These are phyloP conservation scores for Cladosporium sphaerospermum DNA, from an alignment of 2,329 filamentous ascomycete species.

Conservation along the genomic window DNA sequence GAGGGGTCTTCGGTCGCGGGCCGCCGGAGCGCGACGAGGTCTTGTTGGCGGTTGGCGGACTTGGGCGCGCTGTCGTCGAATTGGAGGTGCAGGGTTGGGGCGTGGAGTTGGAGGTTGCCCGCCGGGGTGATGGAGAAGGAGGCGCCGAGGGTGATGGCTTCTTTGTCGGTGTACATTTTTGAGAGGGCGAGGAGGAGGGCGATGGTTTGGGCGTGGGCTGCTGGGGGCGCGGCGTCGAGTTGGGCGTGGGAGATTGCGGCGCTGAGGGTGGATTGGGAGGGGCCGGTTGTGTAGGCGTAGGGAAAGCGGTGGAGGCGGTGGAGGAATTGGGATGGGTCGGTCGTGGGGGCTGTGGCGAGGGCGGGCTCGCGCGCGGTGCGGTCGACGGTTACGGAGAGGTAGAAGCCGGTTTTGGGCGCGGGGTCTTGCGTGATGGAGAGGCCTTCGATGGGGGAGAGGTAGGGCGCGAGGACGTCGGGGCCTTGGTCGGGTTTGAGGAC, in stretches of 20 bases:
- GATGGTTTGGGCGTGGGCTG: constrained; percentile 40
- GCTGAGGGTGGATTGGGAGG: constrained; percentile 34
- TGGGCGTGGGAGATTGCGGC: constrained; percentile 47
- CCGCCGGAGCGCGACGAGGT: constrained; percentile 54
- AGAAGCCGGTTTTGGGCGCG: constrained; percentile 29
- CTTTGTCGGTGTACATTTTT: constrained; percentile 56
- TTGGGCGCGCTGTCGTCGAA: constrained; percentile 67
- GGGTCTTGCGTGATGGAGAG: constrained; percentile 21
- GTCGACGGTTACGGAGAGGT: constrained; percentile 60
- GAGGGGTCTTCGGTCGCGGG: constrained; percentile 45
- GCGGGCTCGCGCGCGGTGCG: constrained; percentile 57
- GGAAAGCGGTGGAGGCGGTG: constrained; percentile 50
- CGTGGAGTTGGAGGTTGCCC: constrained; percentile 36
- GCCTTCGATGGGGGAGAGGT: constrained; percentile 24
- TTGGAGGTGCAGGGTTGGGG: constrained; percentile 52
- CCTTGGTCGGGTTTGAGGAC: constrained; percentile 23
- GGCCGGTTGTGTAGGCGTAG: constrained; percentile 52
- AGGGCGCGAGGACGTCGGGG: constrained; percentile 22
- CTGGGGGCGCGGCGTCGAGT: constrained; percentile 42
- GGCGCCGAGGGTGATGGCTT: constrained; percentile 57
- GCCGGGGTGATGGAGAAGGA: constrained; percentile 40
- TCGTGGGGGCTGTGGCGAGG: constrained; percentile 54
- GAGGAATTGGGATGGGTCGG: constrained; percentile 37
- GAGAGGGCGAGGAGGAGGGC: constrained; percentile 51
- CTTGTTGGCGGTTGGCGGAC: constrained; percentile 54